These are phyloP conservation scores for Asterophora parasitica DNA, from an alignment of 768 basidiomycete genomes.

Conservation along the genomic window DNA sequence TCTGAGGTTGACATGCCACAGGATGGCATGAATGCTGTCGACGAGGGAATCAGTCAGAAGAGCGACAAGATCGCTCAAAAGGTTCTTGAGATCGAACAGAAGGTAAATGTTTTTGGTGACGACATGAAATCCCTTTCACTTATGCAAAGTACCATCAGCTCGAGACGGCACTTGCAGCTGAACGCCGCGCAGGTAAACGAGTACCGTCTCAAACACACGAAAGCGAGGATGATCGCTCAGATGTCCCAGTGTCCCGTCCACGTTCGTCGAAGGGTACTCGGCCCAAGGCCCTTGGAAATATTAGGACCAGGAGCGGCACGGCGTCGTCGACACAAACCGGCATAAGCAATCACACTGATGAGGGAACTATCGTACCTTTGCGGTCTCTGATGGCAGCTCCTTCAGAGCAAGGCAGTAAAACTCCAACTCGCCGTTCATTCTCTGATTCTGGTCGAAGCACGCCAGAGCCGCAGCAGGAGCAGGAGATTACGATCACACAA, in stretches of 20 bases:
- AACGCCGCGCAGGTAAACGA: slow-evolving; percentile 42
- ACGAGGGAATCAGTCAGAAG: slow-evolving; percentile 77
- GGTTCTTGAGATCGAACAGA: slow-evolving; percentile 85
- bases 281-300: slow-evolving; percentile 29
- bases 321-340: slow-evolving; percentile 57
- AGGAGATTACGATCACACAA: slow-evolving; percentile 28
- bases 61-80: slow-evolving; percentile 88
- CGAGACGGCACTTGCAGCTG: slow-evolving; percentile 66
- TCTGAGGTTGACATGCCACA: slow-evolving; percentile 58
- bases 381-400: slow-evolving; percentile 24
- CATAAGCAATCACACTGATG: slow-evolving; percentile 24
- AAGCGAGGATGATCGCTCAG: slow-evolving; percentile 57
- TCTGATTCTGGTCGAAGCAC: slow-evolving; percentile 30
- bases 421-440: slow-evolving; percentile 38
- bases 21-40: slow-evolving; percentile 82
- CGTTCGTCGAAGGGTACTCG: slow-evolving; percentile 35
- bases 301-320: slow-evolving; percentile 55
- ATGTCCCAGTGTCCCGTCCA: slow-evolving; percentile 35
- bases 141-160: slow-evolving; percentile 39
- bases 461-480: slow-evolving; percentile 28
- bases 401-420: slow-evolving; percentile 33
- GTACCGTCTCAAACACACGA: slow-evolving; percentile 35
- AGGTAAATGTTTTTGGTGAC: slow-evolving; percentile 52
- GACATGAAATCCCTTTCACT: background rate
- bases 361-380: slow-evolving; percentile 24